phyloP scores from a whole-genome alignment of 495 filamentous ascomycete genomes.

The Trichoderma parareesei region DNA sequence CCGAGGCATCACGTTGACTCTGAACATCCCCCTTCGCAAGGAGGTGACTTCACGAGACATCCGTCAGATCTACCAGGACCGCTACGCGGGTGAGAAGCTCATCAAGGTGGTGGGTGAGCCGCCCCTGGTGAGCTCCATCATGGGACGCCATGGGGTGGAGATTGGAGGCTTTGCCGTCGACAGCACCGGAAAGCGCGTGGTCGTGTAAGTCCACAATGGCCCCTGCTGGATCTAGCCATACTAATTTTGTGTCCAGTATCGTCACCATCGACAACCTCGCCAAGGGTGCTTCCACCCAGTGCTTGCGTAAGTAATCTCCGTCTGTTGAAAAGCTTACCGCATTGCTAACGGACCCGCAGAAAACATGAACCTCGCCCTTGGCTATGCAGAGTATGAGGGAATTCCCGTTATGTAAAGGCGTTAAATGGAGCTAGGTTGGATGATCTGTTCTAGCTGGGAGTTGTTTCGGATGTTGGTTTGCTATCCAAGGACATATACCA shows the following conservation, averaged over 20 bases:
- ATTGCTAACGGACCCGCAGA: conserved; percentile 43
- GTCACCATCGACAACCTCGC: conserved; percentile 97
- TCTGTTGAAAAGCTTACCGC: too few relatives aligned
- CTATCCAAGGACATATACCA: too few relatives aligned
- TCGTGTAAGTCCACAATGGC: conserved; percentile 40
- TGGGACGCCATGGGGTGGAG: conserved; percentile 85
- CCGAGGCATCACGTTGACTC: conserved; percentile 90
- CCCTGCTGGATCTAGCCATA: background rate
- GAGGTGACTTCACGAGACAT: conserved; percentile 86
- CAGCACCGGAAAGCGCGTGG: conserved; percentile 77
- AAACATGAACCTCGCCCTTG: conserved; percentile 95
- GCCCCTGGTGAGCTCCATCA: conserved; percentile 80
- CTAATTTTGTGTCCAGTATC: conserved; percentile 32
- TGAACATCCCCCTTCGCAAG: conserved; percentile 77
- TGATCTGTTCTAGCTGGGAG: background rate
- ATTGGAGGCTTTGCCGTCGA: conserved; percentile 94
- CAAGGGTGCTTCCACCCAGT: conserved; percentile 95
- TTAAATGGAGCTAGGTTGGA: background rate
- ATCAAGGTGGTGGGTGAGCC: conserved; percentile 87
- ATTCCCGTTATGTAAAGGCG: conserved; percentile 50
- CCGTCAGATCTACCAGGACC: conserved; percentile 88
- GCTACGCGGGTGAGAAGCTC: conserved; percentile 90
- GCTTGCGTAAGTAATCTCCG: too few relatives aligned
- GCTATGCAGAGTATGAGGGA: conserved; percentile 87
- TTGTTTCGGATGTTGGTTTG: background rate